Evolutionary conservation across 2,329 filamentous ascomycete genomes (phyloP), one percentile per base, ranked within the genome.

Genomic region (Fusarium cicatricum): DNA sequence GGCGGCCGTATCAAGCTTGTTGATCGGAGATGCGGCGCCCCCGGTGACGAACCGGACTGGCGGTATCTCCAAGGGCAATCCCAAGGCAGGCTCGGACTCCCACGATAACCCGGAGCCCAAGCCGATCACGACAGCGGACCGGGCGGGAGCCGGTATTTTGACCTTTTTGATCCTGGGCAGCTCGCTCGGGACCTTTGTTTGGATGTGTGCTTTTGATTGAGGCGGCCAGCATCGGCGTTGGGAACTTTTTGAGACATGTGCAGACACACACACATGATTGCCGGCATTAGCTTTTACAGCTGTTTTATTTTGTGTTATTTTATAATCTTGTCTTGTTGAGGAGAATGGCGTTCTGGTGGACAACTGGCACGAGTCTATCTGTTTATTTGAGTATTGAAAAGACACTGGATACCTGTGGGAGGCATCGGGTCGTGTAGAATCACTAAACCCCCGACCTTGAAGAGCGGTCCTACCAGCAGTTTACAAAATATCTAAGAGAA

Each of bases 1-100:
- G 6, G 80, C 80, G 7, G 79, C 85, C 4, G 79, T 88, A 11
- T 80, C 80, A 11, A 78, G 77, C 4, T 74, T 81, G 6, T 65
- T 86, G 14, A 76, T 84, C 11, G 67, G 73, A 7, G 68, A 77
- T 9, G 76, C 73, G 2, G 69, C 66, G 2, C 70, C 70, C 0
- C 78, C 81, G 0, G 76, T 80, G 1, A 82, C 80, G 0, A 78
- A 78, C 4, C 53, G 40, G 0, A 82, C 78, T 1, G 84, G 83
- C 12, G 85, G 85, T 36, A 85, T 76, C 0, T 80, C 77, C 3
- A 71, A 68, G 53, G 79, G 79, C 0, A 69, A 81, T 37, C 71
- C 74, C 0, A 72, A 75, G 5, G 78, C 77, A 0, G 78, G 79
- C n/a, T 62, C 43, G 26, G 66, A 69, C 5, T 70, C 69, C 17